These are phyloP conservation scores for Macroventuria anomochaeta DNA, from an alignment of 2,329 filamentous ascomycete genomes.

Conservation along the genomic window DNA sequence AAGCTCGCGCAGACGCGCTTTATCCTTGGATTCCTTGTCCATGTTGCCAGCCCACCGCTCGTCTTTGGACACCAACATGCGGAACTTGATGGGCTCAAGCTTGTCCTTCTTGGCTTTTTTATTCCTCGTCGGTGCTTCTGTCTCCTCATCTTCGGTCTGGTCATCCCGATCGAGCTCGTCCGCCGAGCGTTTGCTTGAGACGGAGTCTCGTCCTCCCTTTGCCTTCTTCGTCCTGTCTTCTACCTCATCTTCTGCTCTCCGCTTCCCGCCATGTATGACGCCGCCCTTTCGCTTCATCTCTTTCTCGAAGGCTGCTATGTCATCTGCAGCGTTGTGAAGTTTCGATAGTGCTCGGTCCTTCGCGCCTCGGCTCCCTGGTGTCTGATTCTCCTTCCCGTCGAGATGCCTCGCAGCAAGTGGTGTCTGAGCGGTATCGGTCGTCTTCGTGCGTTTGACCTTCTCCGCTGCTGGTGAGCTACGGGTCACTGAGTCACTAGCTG, in stretches of 20 bases:
- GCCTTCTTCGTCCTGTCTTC: constrained; percentile 37
- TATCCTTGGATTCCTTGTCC: constrained; percentile 78
- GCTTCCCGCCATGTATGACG: constrained; percentile 62
- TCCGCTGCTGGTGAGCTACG: constrained; percentile 34
- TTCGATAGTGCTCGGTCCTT: constrained; percentile 83
- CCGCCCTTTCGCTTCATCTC: constrained; percentile 83
- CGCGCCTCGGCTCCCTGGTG: constrained; percentile 83
- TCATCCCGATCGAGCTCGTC: constrained; percentile 53
- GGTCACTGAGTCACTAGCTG: constrained; percentile 27
- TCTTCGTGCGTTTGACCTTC: constrained; percentile 38
- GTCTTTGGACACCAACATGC: constrained; percentile 83
- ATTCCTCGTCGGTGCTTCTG: constrained; percentile 64
- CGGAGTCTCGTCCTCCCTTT: constrained; percentile 45
- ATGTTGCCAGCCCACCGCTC: constrained; percentile 77
- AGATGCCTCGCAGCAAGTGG: constrained; percentile 53
- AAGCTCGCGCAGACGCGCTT: constrained; percentile 79
- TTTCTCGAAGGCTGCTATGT: constrained; percentile 90
- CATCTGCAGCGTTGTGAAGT: constrained; percentile 77
- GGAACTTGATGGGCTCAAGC: constrained; percentile 70
- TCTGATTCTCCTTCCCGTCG: constrained; percentile 80
- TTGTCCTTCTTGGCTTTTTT: constrained; percentile 61
- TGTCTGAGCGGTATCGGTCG: constrained; percentile 53
- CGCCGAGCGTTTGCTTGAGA: constrained; percentile 54
- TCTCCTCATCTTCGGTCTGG: constrained; percentile 52
- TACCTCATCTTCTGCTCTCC: constrained; percentile 48